Evolutionary conservation across 179 eudicot genomes (phyloP).

Genomic region (Camellia oleifera): DNA sequence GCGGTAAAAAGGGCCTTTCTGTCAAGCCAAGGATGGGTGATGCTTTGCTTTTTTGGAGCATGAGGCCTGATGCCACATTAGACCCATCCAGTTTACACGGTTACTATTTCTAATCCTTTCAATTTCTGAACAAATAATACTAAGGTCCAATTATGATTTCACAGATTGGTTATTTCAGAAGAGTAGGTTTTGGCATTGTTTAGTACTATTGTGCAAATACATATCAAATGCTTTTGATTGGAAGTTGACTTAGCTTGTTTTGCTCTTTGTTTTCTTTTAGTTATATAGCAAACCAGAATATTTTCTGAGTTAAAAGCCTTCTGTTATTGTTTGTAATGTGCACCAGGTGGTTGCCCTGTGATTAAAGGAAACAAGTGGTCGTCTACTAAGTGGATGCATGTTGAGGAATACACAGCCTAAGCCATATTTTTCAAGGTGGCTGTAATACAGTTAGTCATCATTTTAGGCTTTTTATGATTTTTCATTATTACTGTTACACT

Average conservation of each 20-base stretch:
- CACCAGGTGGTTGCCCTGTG: constrained; percentile 70
- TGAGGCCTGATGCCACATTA: constrained; percentile 82
- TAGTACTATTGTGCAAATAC: background rate
- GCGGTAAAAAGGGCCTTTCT: constrained; percentile 77
- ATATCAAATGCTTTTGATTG: background rate
- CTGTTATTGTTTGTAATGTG: background rate
- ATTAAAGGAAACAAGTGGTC: constrained; percentile 73
- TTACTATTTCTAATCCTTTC: constrained; percentile 24
- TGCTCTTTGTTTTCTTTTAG: background rate
- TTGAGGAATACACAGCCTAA: constrained; percentile 51
- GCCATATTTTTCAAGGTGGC: constrained; percentile 11
- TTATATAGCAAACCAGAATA: background rate
- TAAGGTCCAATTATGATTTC: background rate
- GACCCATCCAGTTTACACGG: constrained; percentile 90
- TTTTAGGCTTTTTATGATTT: background rate
- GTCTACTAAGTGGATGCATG: constrained; percentile 70
- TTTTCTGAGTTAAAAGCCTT: background rate
- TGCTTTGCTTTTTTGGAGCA: constrained; percentile 93
- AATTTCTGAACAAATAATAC: background rate
- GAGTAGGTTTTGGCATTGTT: background rate
- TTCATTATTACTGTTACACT: background rate
- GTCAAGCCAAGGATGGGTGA: constrained; percentile 89
- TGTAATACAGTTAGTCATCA: background rate
- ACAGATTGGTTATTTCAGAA: constrained; percentile 1
- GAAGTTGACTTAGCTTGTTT: background rate